These are phyloP conservation scores for Gossypium ekmanianum DNA, from an alignment of 345 rosid genomes.

Conservation along the genomic window DNA sequence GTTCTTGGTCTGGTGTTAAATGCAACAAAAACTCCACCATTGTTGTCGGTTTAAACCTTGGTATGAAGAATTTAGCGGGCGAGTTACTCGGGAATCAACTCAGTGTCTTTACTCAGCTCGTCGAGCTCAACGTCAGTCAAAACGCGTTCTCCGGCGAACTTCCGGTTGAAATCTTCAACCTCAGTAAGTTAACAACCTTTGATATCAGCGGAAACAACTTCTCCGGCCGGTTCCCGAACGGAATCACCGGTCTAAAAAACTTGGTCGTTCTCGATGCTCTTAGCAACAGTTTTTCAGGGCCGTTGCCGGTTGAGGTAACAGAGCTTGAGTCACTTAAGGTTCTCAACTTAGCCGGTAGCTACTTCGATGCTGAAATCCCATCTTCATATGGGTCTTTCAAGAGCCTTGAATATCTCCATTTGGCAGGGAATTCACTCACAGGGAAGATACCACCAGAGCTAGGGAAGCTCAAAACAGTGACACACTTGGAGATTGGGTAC, in stretches of 20 bases:
- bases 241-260: constrained; percentile 41
- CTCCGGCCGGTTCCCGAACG: constrained; percentile 57
- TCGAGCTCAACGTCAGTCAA: constrained; percentile 71
- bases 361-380: constrained; percentile 81
- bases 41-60: constrained; percentile 57
- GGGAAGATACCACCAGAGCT: constrained; percentile 69
- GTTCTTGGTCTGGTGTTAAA: constrained; percentile 83
- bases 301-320: constrained; percentile 56
- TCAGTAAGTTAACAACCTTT: constrained; percentile 51
- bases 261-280: constrained; percentile 66
- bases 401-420: constrained; percentile 70
- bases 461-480: constrained; percentile 58
- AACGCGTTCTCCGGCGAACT: constrained; percentile 71
- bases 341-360: constrained; percentile 88
- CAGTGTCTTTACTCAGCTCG: constrained; percentile 52
- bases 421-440: constrained; percentile 69
- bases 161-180: constrained; percentile 52
- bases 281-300: constrained; percentile 88
- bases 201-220: constrained; percentile 88
- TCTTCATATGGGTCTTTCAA: constrained; percentile 62
- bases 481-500: constrained; percentile 95
- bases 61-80: constrained; percentile 64
- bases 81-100: constrained; percentile 44
- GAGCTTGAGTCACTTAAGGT: constrained; percentile 52
- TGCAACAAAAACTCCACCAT: constrained; percentile 60